Percentiles rank a stretch among this genome's conserved stretches.
Conservation (phyloP, 768 basidiomycete genomes). For the Mycena sanguinolenta region DNA sequence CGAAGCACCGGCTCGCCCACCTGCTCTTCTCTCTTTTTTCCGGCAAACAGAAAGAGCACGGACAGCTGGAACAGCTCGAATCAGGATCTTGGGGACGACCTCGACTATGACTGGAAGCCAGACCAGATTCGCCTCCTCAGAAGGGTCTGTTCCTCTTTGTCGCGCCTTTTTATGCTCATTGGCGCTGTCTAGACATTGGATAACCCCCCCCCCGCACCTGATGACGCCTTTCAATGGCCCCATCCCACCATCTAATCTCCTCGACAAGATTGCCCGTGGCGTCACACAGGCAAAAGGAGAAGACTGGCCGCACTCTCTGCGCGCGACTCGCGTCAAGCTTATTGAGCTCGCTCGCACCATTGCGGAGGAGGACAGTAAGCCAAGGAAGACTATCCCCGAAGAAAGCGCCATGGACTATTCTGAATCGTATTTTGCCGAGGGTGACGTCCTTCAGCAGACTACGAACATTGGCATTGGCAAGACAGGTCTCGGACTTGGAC, state of each 20-base stretch:
- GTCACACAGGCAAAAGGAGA: conserved; percentile 80
- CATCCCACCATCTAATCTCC: conserved; percentile 86
- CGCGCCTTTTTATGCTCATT: conserved; percentile 30
- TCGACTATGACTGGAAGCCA: conserved; percentile 79
- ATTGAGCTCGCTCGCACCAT: conserved; percentile 81
- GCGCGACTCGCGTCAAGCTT: conserved; percentile 86
- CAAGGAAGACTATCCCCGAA: conserved; percentile 59
- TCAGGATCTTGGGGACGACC: conserved; percentile 70
- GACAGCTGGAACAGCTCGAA: conserved; percentile 91
- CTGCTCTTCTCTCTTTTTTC: conserved; percentile 66
- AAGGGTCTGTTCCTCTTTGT: conserved; percentile 61
- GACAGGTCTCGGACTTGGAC: conserved; percentile 40
- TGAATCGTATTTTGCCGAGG: conserved; percentile 43
- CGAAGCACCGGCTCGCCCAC: conserved; percentile 66
- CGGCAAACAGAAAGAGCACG: conserved; percentile 75
- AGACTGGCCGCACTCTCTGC: conserved; percentile 88
- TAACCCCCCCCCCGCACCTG: conserved; percentile 84
- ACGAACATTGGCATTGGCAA: conserved; percentile 60
- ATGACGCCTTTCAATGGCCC: conserved; percentile 89
- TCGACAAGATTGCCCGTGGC: conserved; percentile 88
- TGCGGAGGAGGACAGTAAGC: conserved; percentile 66
- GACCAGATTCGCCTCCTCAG: conserved; percentile 78
- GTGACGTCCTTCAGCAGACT: conserved; percentile 60
- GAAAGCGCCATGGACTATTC: conserved; percentile 49
- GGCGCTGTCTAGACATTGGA: conserved; percentile 74